A percentile compares a stretch with the other conserved stretches of the same genome.
Conservation (phyloP, 495 filamentous ascomycete species). For the Podospora conica region DNA sequence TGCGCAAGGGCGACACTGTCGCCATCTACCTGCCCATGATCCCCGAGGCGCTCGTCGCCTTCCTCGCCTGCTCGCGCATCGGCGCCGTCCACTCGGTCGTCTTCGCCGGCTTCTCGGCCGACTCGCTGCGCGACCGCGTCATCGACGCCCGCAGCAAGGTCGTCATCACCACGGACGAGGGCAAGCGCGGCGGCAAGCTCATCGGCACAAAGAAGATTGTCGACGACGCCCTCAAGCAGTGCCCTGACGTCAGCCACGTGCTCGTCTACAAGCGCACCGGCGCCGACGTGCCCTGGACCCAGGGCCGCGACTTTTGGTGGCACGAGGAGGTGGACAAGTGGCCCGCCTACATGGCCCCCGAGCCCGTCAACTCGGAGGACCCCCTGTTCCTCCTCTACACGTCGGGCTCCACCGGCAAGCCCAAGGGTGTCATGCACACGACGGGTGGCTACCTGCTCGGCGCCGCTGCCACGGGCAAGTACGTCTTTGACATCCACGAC, state of each 20-base stretch:
- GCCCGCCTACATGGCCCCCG: constrained; percentile 81
- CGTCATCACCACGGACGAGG: constrained; percentile 95
- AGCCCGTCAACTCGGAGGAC: constrained; percentile 85
- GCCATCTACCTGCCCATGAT: constrained; percentile 99
- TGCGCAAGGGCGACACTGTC: constrained; percentile 95
- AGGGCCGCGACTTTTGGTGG: constrained; percentile 93
- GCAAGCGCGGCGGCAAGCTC: constrained; percentile 93
- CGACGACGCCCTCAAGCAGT: constrained; percentile 95
- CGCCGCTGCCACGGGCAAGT: constrained; percentile 90
- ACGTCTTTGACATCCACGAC: constrained; percentile 97
- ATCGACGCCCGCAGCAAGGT: constrained; percentile 83
- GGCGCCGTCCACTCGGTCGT: constrained; percentile 97
- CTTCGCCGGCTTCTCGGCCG: constrained; percentile 96
- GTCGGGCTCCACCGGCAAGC: constrained; percentile 95
- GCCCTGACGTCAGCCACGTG: constrained; percentile 78
- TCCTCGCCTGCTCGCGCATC: constrained; percentile 87
- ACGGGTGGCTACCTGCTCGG: constrained; percentile 92
- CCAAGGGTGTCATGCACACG: constrained; percentile 98
- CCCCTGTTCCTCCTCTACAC: constrained; percentile 98
- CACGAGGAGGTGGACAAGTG: constrained; percentile 96
- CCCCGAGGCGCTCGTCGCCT: constrained; percentile 85
- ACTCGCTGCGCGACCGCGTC: constrained; percentile 94
- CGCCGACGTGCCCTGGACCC: constrained; percentile 83
- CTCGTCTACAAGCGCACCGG: constrained; percentile 96
- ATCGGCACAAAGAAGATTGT: constrained; percentile 99